These are phyloP conservation scores for Quillaja saponaria DNA, from an alignment of 306 rosid species.

Conservation along the genomic window DNA sequence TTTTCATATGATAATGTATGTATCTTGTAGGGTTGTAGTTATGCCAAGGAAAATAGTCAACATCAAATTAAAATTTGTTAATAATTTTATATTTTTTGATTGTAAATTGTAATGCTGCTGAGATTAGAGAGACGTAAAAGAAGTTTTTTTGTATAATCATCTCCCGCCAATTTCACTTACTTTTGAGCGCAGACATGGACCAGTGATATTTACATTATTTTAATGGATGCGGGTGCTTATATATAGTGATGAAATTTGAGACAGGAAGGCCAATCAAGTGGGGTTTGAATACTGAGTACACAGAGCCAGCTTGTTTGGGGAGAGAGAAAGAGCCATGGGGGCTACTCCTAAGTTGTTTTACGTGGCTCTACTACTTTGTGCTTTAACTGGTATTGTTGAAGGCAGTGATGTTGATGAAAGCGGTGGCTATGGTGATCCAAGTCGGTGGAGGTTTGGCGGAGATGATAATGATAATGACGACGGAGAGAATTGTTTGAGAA, in stretches of 20 bases:
- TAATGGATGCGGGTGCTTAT: conserved; percentile 23
- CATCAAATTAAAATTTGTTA: too few species aligned
- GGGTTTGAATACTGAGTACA: conserved; percentile 1
- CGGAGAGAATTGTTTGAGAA: conserved; percentile 33
- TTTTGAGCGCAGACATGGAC: conserved; percentile 8
- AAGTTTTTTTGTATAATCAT: background rate
- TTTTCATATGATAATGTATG: too few species aligned
- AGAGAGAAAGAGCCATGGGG: conserved; percentile 26
- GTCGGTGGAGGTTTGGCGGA: conserved; percentile 24
- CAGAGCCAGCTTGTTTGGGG: conserved; percentile 6
- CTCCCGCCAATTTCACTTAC: conserved; percentile 15
- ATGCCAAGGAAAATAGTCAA: too few species aligned
- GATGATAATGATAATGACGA: conserved; percentile 19
- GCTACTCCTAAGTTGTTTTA: conserved; percentile 13
- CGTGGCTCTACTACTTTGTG: conserved; percentile 32
- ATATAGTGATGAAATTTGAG: conserved; percentile 20
- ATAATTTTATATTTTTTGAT: too few species aligned
- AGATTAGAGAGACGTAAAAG: too few species aligned
- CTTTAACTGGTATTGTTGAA: conserved; percentile 31
- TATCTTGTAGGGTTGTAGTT: too few species aligned
- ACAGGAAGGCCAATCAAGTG: conserved; percentile 22
- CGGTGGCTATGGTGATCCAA: conserved; percentile 35
- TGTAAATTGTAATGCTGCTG: too few species aligned
- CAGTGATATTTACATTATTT: conserved; percentile 4
- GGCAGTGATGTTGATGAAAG: conserved; percentile 32